phyloP scores from a whole-genome alignment of 805 yeast genomes.

The Cyberlindnera americana region DNA sequence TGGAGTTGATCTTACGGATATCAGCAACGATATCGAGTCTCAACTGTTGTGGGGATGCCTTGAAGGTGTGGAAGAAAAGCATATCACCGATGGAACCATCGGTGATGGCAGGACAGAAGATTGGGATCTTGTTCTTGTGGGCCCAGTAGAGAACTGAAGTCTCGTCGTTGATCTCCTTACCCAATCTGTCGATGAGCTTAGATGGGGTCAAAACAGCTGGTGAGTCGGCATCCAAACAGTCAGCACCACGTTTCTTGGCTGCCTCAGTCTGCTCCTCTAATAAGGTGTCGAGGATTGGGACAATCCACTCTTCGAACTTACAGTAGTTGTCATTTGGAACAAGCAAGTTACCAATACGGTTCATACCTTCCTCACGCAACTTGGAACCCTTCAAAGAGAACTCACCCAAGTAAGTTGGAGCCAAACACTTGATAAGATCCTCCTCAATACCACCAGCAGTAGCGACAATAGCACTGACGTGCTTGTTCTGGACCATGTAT shows the following conservation, averaged over 20 bases:
- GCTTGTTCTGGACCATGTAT: slow-evolving; percentile 87
- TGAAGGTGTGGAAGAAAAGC: slow-evolving; percentile 98
- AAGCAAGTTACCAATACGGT: slow-evolving; percentile 93
- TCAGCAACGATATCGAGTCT: slow-evolving; percentile 92
- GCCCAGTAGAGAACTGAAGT: slow-evolving; percentile 96
- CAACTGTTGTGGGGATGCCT: slow-evolving; percentile 84
- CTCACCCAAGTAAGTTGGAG: slow-evolving; percentile 95
- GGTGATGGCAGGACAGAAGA: slow-evolving; percentile 95
- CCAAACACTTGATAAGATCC: slow-evolving; percentile 92
- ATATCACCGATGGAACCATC: slow-evolving; percentile 99
- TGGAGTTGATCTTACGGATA: slow-evolving; percentile 83
- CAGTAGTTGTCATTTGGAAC: slow-evolving; percentile 99
- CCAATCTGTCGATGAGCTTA: slow-evolving; percentile 84
- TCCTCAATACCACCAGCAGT: slow-evolving; percentile 98
- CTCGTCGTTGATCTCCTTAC: slow-evolving; percentile 94
- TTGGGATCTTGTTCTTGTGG: slow-evolving; percentile 91
- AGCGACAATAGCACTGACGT: slow-evolving; percentile 94
- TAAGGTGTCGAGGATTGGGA: slow-evolving; percentile 85
- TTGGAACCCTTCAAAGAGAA: slow-evolving; percentile 76
- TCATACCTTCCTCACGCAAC: slow-evolving; percentile 92
- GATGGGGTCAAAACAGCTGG: slow-evolving; percentile 89
- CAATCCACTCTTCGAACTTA: slow-evolving; percentile 97
- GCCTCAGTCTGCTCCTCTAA: slow-evolving; percentile 82
- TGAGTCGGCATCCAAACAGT: slow-evolving; percentile 56
- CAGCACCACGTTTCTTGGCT: slow-evolving; percentile 49